These are phyloP conservation scores for Zelopaecilomyces penicillatus DNA, from an alignment of 2,329 filamentous ascomycete genomes.

Conservation along the genomic window DNA sequence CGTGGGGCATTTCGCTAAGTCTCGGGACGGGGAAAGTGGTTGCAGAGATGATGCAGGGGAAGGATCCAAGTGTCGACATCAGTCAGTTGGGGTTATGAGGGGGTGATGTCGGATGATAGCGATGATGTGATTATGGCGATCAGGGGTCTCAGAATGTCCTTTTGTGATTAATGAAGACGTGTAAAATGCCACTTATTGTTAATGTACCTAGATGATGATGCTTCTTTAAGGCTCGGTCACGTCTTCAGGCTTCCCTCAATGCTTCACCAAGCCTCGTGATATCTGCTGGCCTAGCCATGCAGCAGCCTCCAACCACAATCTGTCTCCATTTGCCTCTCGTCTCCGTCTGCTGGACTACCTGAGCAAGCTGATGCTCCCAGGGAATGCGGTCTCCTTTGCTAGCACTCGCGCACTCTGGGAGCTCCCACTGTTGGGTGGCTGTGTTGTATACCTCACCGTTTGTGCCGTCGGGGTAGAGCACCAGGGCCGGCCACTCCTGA, in stretches of 20 bases:
- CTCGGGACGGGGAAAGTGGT: slow-evolving; percentile 64
- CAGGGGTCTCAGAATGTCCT: no score
- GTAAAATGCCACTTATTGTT: no score
- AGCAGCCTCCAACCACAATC: slow-evolving; percentile 46
- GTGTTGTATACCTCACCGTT: slow-evolving; percentile 62
- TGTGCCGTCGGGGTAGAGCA: slow-evolving; percentile 62
- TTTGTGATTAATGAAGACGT: no score
- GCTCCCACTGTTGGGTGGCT: slow-evolving; percentile 50
- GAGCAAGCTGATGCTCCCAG: slow-evolving; percentile 39
- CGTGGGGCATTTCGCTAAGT: slow-evolving; percentile 61
- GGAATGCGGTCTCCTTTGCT: slow-evolving; percentile 21
- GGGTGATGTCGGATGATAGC: neutral
- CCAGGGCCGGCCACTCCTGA: slow-evolving; percentile 41
- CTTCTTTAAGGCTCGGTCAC: neutral
- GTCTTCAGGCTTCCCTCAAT: neutral
- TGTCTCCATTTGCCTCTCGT: slow-evolving; percentile 32
- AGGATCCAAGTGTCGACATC: slow-evolving; percentile 51
- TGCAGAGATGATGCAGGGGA: slow-evolving; percentile 59
- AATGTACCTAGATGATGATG: no score
- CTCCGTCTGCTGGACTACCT: slow-evolving; percentile 30
- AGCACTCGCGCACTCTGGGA: slow-evolving; percentile 19
- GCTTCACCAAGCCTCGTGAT: slow-evolving; percentile 21
- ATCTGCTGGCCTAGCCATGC: slow-evolving; percentile 35
- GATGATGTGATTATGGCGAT: no score
- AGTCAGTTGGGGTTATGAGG: slow-evolving; percentile 12